phyloP scores from a whole-genome alignment of 805 yeast species.

The Helenozyma baotianmanensis region DNA sequence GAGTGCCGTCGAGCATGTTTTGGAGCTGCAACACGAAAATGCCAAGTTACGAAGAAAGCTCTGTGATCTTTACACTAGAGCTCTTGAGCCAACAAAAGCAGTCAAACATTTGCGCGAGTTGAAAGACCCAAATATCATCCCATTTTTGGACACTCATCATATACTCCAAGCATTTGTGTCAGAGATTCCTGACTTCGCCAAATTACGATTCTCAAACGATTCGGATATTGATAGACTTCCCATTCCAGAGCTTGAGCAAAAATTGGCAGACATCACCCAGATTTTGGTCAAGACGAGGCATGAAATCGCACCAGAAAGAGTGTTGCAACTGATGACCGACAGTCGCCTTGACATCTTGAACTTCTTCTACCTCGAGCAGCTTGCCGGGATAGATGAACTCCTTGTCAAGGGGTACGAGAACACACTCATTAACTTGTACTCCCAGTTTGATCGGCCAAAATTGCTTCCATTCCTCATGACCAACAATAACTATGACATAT shows the following conservation, averaged over 20 bases:
- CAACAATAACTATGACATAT: constrained; percentile 62
- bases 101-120: constrained; percentile 57
- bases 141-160: constrained; percentile 59
- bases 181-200: constrained; percentile 49
- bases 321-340: constrained; percentile 45
- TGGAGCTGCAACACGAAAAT: constrained; percentile 23
- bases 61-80: constrained; percentile 50
- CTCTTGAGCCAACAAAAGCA: constrained; percentile 58
- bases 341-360: constrained; percentile 46
- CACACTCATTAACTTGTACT: constrained; percentile 59
- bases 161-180: constrained; percentile 48
- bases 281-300: constrained; percentile 61
- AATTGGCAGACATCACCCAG: constrained; percentile 42
- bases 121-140: constrained; percentile 50
- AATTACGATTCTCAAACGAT: constrained; percentile 31
- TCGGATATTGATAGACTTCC: constrained; percentile 39
- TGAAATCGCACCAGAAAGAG: constrained; percentile 52
- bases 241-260: constrained; percentile 34
- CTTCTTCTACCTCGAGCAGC: constrained; percentile 60
- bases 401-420: constrained; percentile 58
- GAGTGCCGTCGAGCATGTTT: constrained; percentile 41
- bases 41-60: constrained; percentile 37
- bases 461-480: constrained; percentile 60
- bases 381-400: constrained; percentile 54
- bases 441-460: constrained; percentile 51